Evolutionary conservation across 805 yeast genomes (phyloP).

Genomic region (Myxozyma nipponensis): DNA sequence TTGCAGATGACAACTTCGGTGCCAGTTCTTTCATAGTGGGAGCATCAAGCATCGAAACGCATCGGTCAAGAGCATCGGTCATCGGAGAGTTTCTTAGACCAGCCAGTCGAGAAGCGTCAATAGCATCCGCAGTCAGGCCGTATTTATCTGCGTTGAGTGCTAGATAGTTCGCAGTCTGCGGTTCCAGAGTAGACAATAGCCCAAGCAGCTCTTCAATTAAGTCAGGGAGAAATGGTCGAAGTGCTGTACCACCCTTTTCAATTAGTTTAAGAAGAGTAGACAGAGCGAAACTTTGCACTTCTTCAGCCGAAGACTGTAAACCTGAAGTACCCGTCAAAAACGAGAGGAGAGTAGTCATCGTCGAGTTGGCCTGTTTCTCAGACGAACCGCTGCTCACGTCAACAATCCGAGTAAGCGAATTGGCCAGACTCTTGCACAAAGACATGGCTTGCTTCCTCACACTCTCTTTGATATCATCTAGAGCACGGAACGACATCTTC

Average conservation of each 20-base stretch:
- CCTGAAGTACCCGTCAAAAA: conserved; percentile 78
- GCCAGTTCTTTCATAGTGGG: conserved; percentile 49
- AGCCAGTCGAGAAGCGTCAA: conserved; percentile 73
- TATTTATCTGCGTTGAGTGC: conserved; percentile 86
- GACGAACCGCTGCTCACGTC: conserved; percentile 46
- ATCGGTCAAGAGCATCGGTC: conserved; percentile 76
- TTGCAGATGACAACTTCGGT: conserved; percentile 49
- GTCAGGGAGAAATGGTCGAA: conserved; percentile 62
- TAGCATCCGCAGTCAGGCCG: conserved; percentile 60
- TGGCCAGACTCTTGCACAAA: conserved; percentile 63
- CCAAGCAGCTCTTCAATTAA: conserved; percentile 65
- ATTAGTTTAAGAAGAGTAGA: conserved; percentile 67
- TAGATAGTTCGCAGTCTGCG: conserved; percentile 81
- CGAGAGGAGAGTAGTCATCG: conserved; percentile 63
- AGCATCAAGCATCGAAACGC: conserved; percentile 58
- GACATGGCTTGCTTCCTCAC: conserved; percentile 76
- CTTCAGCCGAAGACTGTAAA: conserved; percentile 78
- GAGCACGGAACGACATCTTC: conserved; percentile 79
- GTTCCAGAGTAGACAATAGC: conserved; percentile 83
- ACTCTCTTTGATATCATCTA: conserved; percentile 94
- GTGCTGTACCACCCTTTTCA: conserved; percentile 54
- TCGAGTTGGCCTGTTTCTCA: conserved; percentile 43
- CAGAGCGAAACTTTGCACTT: conserved; percentile 70
- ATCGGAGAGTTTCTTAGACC: conserved; percentile 78
- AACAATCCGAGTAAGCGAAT: conserved; percentile 55